These are phyloP conservation scores for Flagelloscypha sp. DNA, from an alignment of 768 basidiomycete species.

Conservation along the genomic window DNA sequence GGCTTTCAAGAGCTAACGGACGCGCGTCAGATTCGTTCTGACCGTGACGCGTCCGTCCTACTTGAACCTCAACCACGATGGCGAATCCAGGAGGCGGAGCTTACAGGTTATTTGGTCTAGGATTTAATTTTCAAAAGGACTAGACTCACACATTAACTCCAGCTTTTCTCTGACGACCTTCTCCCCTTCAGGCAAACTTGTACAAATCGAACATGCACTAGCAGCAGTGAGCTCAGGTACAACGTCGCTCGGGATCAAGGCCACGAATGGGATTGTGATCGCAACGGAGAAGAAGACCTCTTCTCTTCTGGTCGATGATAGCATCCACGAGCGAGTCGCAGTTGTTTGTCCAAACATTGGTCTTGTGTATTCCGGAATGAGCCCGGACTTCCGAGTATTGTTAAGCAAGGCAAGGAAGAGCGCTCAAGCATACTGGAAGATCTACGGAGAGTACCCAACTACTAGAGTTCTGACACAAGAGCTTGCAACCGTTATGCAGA, in stretches of 20 bases:
- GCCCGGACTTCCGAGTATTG: constrained; percentile 94
- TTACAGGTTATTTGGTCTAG: constrained; percentile 45
- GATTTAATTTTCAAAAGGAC: constrained; percentile 4
- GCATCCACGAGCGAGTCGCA: constrained; percentile 95
- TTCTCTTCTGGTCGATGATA: constrained; percentile 95
- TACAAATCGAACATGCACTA: constrained; percentile 99
- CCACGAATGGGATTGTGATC: constrained; percentile 98
- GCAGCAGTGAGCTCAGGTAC: constrained; percentile 94
- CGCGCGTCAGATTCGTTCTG: background rate
- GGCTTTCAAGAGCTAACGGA: background rate
- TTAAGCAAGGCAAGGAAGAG: constrained; percentile 93
- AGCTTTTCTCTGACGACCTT: constrained; percentile 99
- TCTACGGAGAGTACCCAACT: constrained; percentile 96
- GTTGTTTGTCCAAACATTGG: constrained; percentile 98
- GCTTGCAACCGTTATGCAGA: constrained; percentile 96
- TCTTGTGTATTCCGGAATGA: constrained; percentile 99
- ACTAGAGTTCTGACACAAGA: constrained; percentile 95
- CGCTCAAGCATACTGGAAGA: constrained; percentile 99
- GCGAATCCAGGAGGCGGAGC: constrained; percentile 78
- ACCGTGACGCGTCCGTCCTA: background rate
- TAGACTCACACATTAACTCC: constrained; percentile 9
- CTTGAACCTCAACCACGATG: constrained; percentile 34
- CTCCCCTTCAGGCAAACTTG: constrained; percentile 97
- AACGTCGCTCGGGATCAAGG: constrained; percentile 97
- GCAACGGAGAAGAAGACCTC: constrained; percentile 99